Evolutionary conservation across 352 stramenopile species (phyloP), one percentile per base, ranked within the genome.

Genomic region (Peronospora destructor): DNA sequence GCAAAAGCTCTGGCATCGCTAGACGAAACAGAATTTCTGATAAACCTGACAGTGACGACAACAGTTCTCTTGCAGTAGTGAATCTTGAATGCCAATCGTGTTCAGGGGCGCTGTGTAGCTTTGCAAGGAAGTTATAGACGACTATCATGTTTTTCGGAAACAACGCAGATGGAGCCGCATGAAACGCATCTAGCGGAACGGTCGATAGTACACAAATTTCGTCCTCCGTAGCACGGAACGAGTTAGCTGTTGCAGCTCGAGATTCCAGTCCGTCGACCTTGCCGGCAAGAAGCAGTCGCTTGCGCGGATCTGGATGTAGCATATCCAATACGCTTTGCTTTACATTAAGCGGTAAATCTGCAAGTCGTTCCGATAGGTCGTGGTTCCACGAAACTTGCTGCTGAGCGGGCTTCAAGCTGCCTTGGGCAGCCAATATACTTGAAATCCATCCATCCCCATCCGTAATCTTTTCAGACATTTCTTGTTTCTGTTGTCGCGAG

Each of bases 251-350:
- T n/a, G 36, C 21, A 23, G 25, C 32, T 26, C 39, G 14, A 34
- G 40, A 43, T 8, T 78, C 65, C 25, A 74, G 35, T 0, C 65
- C 68, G 13, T 81, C 67, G 5, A 76, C 53, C 14, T 58, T 46
- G 17, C 45, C 45, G 6, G 43, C 39, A 29, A 73, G 50, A 42
- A 58, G 34, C 11, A 83, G 55, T 23, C 73, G 53, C 23, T 76
- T 49, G 7, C 39, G 51, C 17, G 68, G 71, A 41, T 78, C 54
- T 12, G 74, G 74, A 52, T 85, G 61, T 3, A 84, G 34, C 30
- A 85, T 55, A 16, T 68, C 62, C 32, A 80, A 23, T 4, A 84
- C 70, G 12, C 53, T 43, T 41, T 71, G 67, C 57, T 86, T 85
- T n/a, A 87, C 58, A 43, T 66, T 66, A 3, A 74, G 52, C 2